Base-by-base conservation (phyloP, 1,139 yeast species). In the Candida sanyaensis region DNA sequence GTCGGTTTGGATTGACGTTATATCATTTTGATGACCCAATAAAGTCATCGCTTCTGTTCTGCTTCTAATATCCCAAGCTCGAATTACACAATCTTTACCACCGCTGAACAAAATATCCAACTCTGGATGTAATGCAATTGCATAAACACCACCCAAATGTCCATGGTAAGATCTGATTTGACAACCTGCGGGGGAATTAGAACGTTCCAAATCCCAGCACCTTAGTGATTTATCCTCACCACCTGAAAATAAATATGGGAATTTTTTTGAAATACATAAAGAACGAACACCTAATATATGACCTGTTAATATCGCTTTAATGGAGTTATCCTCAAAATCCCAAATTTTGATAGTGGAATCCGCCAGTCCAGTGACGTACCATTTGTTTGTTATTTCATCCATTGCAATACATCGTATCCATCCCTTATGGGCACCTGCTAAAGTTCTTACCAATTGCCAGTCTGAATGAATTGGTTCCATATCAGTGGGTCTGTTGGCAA, bases 151-250 rank as follows among this genome's bases (percentile, higher is more conserved):
- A 21, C 96, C 89, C 28, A 90, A 76, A 67, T 93, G 99, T 4
- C 99, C 99, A 65, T 92, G 96, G 63, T 89, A 95, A 58, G 91
- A 90, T 48, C 98, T 73, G 12, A 91, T 81, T 54, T 73, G 77
- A 53, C 77, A 71, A 5, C 80, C 80, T 27, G 71, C 63, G 1
- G 68, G 56, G 1, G 89, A 84, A 57, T 83, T 81, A 56, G 93
- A 89, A 58, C 85, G 80, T 64, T 93, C 98, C 58, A 95, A 73
- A 69, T 95, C 99, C 97, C 98, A 95, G 66, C 98, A 92, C 60
- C 91, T 83, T n/a, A 91, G 90, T 36, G 91, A 80, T 63, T 92
- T 92, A 66, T 95, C 99, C 62, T 93, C 98, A 34, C 97, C 88
- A 27, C 95, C 95, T 9, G 95, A 83, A 62, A 91, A 95, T 69